phyloP scores from a whole-genome alignment of 805 yeast species.

The Tetrapisispora namnaoensis region DNA sequence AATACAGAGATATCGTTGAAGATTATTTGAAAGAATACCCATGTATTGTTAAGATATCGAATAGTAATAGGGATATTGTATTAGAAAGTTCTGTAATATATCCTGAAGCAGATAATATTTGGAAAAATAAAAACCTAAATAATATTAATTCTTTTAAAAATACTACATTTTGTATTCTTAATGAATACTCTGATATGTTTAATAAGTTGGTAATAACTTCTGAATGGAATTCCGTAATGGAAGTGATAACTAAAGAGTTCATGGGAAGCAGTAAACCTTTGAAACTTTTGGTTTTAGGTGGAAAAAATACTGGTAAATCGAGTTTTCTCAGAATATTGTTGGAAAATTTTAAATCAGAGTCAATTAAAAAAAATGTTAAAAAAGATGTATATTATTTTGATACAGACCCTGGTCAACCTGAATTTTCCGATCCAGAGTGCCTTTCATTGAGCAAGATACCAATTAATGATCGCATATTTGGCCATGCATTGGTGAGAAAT shows the following conservation, averaged over 20 bases:
- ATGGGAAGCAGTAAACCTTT: slow-evolving; percentile 18
- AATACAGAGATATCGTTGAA: slow-evolving; percentile 4
- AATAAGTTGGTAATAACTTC: slow-evolving; percentile 11
- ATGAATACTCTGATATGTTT: slow-evolving; percentile 6
- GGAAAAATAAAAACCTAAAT: slow-evolving; percentile 12
- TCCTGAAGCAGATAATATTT: slow-evolving; percentile 15
- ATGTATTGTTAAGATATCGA: slow-evolving; percentile 17
- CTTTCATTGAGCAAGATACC: slow-evolving; percentile 40
- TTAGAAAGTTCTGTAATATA: slow-evolving; percentile 9
- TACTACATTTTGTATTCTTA: slow-evolving; percentile 11
- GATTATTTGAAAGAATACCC: slow-evolving; percentile 12
- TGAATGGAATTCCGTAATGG: slow-evolving; percentile 18
- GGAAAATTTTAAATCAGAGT: slow-evolving; percentile 33
- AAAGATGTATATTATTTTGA: slow-evolving; percentile 43
- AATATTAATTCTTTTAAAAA: slow-evolving; percentile 2
- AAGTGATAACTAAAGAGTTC: slow-evolving; percentile 15
- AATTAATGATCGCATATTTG: slow-evolving; percentile 13
- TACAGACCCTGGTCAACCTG: slow-evolving; percentile 86
- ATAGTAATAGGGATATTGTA: slow-evolving; percentile 9
- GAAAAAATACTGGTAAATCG: slow-evolving; percentile 75
- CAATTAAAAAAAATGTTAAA: slow-evolving; percentile 1
- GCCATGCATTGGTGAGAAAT: slow-evolving; percentile 19
- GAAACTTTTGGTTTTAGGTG: slow-evolving; percentile 33
- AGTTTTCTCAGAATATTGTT: slow-evolving; percentile 49
- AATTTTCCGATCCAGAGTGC: slow-evolving; percentile 61